Evolutionary conservation across 768 basidiomycete species (phyloP).

Genomic region (Clavaria fumosa): DNA sequence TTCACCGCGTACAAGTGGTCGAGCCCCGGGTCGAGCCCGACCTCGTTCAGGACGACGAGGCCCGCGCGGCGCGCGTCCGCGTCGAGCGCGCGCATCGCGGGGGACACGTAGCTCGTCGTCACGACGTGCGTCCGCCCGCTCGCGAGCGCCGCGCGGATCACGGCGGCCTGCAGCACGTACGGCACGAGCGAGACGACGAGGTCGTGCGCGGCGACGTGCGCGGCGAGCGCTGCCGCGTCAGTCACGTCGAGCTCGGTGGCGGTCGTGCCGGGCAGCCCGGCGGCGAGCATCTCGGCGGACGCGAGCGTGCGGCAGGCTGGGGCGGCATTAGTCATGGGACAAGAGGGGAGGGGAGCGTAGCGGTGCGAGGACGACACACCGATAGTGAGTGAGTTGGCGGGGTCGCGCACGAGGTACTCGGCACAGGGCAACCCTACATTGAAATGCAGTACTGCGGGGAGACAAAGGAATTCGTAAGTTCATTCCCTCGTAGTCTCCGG

Average conservation of each 20-base stretch:
- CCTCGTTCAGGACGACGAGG: slow-evolving; percentile 92
- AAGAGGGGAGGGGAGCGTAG: not conserved
- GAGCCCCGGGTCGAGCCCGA: slow-evolving; percentile 92
- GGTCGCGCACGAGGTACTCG: slow-evolving; percentile 76
- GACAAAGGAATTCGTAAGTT: too few relatives aligned
- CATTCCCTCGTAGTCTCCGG: too few relatives aligned
- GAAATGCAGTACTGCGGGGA: too few relatives aligned
- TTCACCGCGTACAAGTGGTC: slow-evolving; percentile 91
- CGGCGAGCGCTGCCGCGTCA: slow-evolving; percentile 55
- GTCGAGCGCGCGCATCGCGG: slow-evolving; percentile 80
- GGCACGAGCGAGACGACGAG: slow-evolving; percentile 95
- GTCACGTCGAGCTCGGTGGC: slow-evolving; percentile 74
- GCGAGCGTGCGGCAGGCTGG: slow-evolving; percentile 79
- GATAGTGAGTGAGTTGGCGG: slow-evolving; percentile 71
- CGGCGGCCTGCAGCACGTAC: slow-evolving; percentile 76
- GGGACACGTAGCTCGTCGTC: slow-evolving; percentile 90
- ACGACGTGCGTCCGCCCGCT: slow-evolving; percentile 86
- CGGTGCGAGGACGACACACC: slow-evolving; percentile 28
- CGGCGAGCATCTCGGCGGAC: slow-evolving; percentile 53
- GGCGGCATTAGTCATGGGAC: too few relatives aligned
- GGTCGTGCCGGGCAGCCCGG: slow-evolving; percentile 51
- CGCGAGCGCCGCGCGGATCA: slow-evolving; percentile 86
- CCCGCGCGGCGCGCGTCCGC: slow-evolving; percentile 71
- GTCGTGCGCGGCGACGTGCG: slow-evolving; percentile 71
- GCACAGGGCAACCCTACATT: too few relatives aligned